These are phyloP conservation scores for Plasmodium inui DNA, from an alignment of 169 alveolate species.

Conservation along the genomic window DNA sequence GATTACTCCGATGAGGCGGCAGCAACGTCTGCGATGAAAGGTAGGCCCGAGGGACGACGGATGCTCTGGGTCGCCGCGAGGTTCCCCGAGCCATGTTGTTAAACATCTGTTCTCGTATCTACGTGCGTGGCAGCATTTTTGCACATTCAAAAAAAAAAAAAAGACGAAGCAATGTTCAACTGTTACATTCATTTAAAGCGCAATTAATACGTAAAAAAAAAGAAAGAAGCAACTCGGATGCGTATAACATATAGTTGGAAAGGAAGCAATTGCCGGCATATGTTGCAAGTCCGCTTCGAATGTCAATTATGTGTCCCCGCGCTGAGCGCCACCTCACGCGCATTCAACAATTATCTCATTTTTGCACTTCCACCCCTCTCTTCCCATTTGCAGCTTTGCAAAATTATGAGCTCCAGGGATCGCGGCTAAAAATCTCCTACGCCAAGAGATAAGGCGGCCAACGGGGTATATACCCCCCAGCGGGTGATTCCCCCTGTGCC, in stretches of 20 bases:
- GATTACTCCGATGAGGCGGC: constrained; percentile 84
- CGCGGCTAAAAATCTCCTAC: constrained; percentile 59
- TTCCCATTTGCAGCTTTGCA: constrained; percentile 65
- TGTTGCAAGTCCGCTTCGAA: neutral
- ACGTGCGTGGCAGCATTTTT: neutral
- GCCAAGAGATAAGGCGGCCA: constrained; percentile 38
- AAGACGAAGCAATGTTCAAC: neutral
- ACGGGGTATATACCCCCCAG: neutral
- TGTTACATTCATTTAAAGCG: neutral
- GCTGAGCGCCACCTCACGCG: neutral
- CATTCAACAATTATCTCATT: neutral
- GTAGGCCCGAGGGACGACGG: constrained; percentile 8
- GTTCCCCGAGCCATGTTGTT: neutral
- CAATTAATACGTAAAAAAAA: neutral
- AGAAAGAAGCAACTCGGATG: neutral
- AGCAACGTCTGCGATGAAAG: constrained; percentile 85
- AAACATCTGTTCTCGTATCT: neutral
- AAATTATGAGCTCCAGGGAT: constrained; percentile 74
- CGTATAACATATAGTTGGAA: neutral
- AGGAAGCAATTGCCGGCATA: neutral
- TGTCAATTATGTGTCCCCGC: neutral
- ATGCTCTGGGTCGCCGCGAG: neutral
- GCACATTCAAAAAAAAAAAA: neutral
- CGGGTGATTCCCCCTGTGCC: neutral
- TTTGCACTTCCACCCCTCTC: neutral